Evolutionary conservation across 1,284 basidiomycete species (phyloP), one percentile per base, ranked within the genome.

Genomic region (Leccinum angustisporum): DNA sequence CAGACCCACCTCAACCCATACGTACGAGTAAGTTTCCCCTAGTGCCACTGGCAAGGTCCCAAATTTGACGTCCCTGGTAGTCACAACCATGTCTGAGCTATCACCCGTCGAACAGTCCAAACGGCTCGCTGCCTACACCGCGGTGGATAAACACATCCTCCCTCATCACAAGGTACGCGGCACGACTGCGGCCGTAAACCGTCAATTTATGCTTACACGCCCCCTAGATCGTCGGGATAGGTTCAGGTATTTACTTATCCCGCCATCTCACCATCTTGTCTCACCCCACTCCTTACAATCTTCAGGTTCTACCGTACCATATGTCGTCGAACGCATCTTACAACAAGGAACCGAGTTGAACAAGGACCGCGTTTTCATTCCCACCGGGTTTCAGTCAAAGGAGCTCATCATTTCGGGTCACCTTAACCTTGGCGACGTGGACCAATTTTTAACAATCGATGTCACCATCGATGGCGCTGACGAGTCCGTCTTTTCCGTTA

Each of bases 401-500:
- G 90, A 97, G 73, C 86, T 99, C 64, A 98, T 99, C 73, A 88
- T 98, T 58, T 81, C 84, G 53, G 88, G 89, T 21, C 84, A 88
- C 3, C 81, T 99, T 10, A 86, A 79, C 38, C 84, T 99, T 6
- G 97, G 96, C 34, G 97, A 99, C 71, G 90, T 98, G 4, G 93
- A 95, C 72, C 90, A 95, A 74, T 95, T 93, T 77, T 90, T 92
- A 2, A 80, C 81, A 9, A 91, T 99, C 61, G 97, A 99, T 71
- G 94, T 99, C 31, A 97, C 95, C 6, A 88, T 99, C 60, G 97
- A 99, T 75, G 97, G 97, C 51, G 97, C 97, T 1, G 97, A 99
- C 70, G 97, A 98, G 92, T 95, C 68, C 71, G 91, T 81, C 18
- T 2, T 34, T 10, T 92, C 66, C 51, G 70, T 87, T 79, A 3